These are phyloP conservation scores for Talaromyces trachyspermus DNA, from an alignment of 495 filamentous ascomycete species.

Conservation along the genomic window DNA sequence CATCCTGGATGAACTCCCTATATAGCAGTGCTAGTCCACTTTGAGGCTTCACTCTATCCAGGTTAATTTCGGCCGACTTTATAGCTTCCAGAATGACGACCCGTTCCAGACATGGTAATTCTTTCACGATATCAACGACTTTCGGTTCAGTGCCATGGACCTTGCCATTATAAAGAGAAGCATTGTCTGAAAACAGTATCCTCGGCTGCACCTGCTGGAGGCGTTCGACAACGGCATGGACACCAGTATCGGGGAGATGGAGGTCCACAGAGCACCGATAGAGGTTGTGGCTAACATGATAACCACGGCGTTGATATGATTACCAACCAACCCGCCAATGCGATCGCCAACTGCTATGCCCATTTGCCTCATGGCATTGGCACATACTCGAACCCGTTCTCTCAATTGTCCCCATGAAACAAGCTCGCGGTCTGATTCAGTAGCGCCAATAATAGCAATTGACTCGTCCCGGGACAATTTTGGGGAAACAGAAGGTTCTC, in stretches of 20 bases:
- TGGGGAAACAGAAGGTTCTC: slow-evolving; percentile 83
- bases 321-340: slow-evolving; percentile 80
- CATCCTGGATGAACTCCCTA: slow-evolving; percentile 38
- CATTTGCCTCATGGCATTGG: slow-evolving; percentile 57
- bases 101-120: slow-evolving; percentile 53
- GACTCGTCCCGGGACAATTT: slow-evolving; percentile 48
- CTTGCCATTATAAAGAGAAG: slow-evolving; percentile 82
- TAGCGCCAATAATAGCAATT: slow-evolving; percentile 64
- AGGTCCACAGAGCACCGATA: slow-evolving; percentile 85
- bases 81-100: slow-evolving; percentile 66
- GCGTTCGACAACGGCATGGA: slow-evolving; percentile 72
- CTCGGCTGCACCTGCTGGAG: slow-evolving; percentile 74
- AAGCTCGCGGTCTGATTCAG: slow-evolving; percentile 58
- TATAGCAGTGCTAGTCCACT: slow-evolving; percentile 47
- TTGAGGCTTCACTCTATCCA: slow-evolving; percentile 37
- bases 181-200: slow-evolving; percentile 79
- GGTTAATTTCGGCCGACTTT: slow-evolving; percentile 35
- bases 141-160: slow-evolving; percentile 65
- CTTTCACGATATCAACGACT: slow-evolving; percentile 59
- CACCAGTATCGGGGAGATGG: slow-evolving; percentile 82
- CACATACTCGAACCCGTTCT: slow-evolving; percentile 65
- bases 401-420: slow-evolving; percentile 78
- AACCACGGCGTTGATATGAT: slow-evolving; percentile 77
- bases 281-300: slow-evolving; percentile 76
- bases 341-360: slow-evolving; percentile 61